A percentile compares a stretch with the other conserved stretches of the same genome.
Conservation (phyloP, 2,329 filamentous ascomycete species). For the Cephalotrichum gorgonifer region DNA sequence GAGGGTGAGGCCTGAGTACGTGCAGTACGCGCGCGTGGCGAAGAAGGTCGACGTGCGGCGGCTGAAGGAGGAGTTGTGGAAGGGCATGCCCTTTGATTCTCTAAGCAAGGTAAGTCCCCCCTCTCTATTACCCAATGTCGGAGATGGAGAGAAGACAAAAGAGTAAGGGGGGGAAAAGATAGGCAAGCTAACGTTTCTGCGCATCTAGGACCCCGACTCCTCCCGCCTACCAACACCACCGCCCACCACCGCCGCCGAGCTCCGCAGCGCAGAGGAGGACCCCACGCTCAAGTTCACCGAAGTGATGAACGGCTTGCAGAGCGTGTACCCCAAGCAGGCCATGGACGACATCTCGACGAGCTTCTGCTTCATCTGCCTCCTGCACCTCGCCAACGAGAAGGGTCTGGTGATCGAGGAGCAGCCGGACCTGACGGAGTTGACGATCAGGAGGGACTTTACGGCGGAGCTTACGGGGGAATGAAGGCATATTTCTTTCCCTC, state of each 20-base stretch:
- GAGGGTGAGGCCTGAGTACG: constrained; percentile 55
- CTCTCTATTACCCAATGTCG: not conserved
- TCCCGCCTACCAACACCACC: constrained; percentile 17
- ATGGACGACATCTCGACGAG: constrained; percentile 94
- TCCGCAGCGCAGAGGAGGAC: constrained; percentile 26
- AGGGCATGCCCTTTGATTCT: constrained; percentile 48
- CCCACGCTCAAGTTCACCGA: constrained; percentile 70
- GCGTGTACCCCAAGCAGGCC: constrained; percentile 73
- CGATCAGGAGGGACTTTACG: constrained; percentile 51
- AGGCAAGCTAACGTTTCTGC: not conserved
- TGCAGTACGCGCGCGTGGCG: constrained; percentile 59
- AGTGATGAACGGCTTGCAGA: constrained; percentile 81
- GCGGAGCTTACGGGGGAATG: constrained; percentile 36
- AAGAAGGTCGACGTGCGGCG: constrained; percentile 62
- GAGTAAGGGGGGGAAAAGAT: no score
- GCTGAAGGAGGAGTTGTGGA: constrained; percentile 62
- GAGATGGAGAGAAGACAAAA: not conserved
- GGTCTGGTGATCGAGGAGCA: constrained; percentile 66
- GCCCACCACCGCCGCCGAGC: constrained; percentile 19
- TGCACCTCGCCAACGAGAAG: constrained; percentile 90
- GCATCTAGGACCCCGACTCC: constrained; percentile 6
- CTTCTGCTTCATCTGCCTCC: constrained; percentile 82
- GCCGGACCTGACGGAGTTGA: constrained; percentile 45
- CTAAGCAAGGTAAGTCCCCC: constrained; percentile 18
- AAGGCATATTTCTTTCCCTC: not conserved